Conservation (phyloP, 2,329 filamentous ascomycete species). For the Trichocomaceae sp. region DNA sequence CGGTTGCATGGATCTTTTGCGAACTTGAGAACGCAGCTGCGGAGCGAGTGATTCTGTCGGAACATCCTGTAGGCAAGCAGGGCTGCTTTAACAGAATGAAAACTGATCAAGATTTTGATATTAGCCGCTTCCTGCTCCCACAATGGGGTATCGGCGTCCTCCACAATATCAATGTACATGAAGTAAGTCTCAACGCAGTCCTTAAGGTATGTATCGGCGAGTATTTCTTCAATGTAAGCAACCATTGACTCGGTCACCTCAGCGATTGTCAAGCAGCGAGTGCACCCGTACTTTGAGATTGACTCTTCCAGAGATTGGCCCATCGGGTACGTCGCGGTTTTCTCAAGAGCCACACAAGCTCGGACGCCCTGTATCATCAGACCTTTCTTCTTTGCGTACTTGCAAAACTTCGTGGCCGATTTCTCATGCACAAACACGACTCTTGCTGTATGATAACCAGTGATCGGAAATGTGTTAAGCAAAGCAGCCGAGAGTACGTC, state of each 20-base stretch:
- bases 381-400: slow-evolving; percentile 14
- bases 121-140: background rate
- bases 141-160: too few relatives aligned
- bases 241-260: background rate
- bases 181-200: slow-evolving; percentile 5
- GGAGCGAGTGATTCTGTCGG: background rate
- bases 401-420: slow-evolving; percentile 21
- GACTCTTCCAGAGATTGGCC: background rate
- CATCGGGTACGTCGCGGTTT: slow-evolving; percentile 12
- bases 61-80: background rate
- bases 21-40: background rate
- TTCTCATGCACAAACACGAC: slow-evolving; percentile 24
- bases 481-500: slow-evolving; percentile 25
- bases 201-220: background rate
- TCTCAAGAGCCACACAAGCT: slow-evolving; percentile 7
- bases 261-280: slow-evolving; percentile 5
- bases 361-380: slow-evolving; percentile 17
- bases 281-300: slow-evolving; percentile 2
- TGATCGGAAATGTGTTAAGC: slow-evolving; percentile 23
- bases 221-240: background rate
- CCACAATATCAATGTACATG: background rate
- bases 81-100: slow-evolving; percentile 11
- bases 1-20: slow-evolving; percentile 9
- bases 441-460: slow-evolving; percentile 26
- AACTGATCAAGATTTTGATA: slow-evolving; percentile 4